phyloP scores from a whole-genome alignment of 2,329 filamentous ascomycete species.

The Talaromyces albobiverticillius region DNA sequence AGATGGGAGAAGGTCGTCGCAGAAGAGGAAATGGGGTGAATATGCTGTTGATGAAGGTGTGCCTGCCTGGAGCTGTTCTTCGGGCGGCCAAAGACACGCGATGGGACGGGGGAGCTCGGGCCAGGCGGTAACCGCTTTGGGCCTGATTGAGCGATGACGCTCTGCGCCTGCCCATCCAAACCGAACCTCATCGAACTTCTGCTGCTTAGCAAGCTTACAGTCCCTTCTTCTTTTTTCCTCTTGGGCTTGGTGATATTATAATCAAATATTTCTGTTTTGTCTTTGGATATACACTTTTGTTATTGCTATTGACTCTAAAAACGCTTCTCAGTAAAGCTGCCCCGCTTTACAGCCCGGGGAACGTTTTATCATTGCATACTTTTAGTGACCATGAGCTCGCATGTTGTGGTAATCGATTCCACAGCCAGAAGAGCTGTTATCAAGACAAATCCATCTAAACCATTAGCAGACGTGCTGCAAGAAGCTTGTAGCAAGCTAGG shows the following conservation, averaged over 20 bases:
- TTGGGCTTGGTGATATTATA: slow-evolving; percentile 6
- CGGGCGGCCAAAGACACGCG: slow-evolving; percentile 19
- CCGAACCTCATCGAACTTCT: slow-evolving; percentile 16
- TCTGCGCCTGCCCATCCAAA: slow-evolving; percentile 29
- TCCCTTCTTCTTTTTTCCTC: slow-evolving; percentile 11
- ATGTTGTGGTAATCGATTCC: slow-evolving; percentile 83
- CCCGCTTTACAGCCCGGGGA: slow-evolving; percentile 20
- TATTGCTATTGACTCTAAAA: background rate
- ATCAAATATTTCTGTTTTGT: background rate
- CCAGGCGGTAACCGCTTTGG: slow-evolving; percentile 17
- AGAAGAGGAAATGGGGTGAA: slow-evolving; percentile 2
- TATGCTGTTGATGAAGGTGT: slow-evolving; percentile 16
- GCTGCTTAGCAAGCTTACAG: background rate
- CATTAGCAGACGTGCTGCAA: slow-evolving; percentile 78
- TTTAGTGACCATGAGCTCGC: slow-evolving; percentile 66
- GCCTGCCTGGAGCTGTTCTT: slow-evolving; percentile 20
- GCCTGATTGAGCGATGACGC: slow-evolving; percentile 27
- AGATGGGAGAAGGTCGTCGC: background rate
- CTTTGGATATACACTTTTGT: slow-evolving; percentile 3
- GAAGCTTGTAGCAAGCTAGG: slow-evolving; percentile 85
- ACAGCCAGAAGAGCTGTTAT: slow-evolving; percentile 73
- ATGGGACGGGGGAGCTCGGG: slow-evolving; percentile 27
- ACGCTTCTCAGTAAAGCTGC: slow-evolving; percentile 8
- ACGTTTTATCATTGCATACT: too few relatives aligned
- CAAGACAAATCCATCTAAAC: slow-evolving; percentile 78